phyloP scores from a whole-genome alignment of 352 stramenopile genomes.

The Pythium sukuiense region DNA sequence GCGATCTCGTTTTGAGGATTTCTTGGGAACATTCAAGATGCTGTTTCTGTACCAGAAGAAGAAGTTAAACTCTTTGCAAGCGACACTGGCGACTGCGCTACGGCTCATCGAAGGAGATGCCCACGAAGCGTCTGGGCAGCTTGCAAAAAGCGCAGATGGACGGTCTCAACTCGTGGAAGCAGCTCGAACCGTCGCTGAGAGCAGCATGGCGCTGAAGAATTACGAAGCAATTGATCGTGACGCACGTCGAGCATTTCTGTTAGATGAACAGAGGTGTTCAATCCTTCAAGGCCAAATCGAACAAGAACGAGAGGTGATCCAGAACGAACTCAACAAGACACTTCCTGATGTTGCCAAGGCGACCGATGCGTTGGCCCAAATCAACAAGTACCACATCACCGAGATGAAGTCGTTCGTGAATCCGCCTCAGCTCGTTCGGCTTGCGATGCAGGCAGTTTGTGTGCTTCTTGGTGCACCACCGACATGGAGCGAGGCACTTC shows the following conservation, averaged over 20 bases:
- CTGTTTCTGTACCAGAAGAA: constrained; percentile 45
- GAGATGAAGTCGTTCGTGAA: constrained; percentile 82
- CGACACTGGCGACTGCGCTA: constrained; percentile 20
- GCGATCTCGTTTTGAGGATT: constrained; percentile 46
- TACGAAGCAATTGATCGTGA: constrained; percentile 44
- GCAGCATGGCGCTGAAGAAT: constrained; percentile 25
- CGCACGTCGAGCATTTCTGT: constrained; percentile 44
- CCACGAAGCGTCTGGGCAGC: constrained; percentile 29
- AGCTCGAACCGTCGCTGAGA: constrained; percentile 33
- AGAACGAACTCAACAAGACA: constrained; percentile 56
- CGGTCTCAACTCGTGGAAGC: constrained; percentile 38
- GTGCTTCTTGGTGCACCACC: constrained; percentile 55
- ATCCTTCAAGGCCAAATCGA: constrained; percentile 62
- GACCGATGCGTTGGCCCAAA: constrained; percentile 61
- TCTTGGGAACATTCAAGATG: constrained; percentile 42
- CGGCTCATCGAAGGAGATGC: constrained; percentile 32
- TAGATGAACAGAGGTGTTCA: constrained; percentile 55
- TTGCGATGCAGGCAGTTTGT: constrained; percentile 80
- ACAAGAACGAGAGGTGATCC: constrained; percentile 49
- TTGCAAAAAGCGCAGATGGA: constrained; percentile 40
- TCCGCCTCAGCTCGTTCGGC: constrained; percentile 61
- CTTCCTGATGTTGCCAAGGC: constrained; percentile 58
- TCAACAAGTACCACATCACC: constrained; percentile 80
- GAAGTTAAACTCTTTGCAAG: constrained; percentile 30
- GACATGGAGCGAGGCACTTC: constrained; percentile 67